phyloP scores from a whole-genome alignment of 2,329 filamentous ascomycete genomes.

The Coniochaeta sp. region DNA sequence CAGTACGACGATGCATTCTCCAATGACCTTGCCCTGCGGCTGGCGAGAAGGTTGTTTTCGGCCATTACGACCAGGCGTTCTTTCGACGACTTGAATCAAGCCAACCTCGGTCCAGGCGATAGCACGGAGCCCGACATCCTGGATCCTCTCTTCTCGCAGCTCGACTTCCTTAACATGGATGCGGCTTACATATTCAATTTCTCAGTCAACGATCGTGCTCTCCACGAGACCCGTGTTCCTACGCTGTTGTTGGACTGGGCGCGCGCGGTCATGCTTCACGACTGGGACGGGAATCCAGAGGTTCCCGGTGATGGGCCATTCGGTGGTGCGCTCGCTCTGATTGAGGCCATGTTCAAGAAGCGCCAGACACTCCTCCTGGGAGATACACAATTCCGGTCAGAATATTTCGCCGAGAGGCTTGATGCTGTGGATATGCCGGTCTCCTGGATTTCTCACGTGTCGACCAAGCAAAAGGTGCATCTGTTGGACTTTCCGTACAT shows the following conservation, averaged over 20 bases:
- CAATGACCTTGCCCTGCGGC: constrained; percentile 49
- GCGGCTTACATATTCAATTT: constrained; percentile 39
- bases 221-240: constrained; percentile 50
- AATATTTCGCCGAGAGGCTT: constrained; percentile 68
- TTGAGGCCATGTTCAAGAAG: constrained; percentile 65
- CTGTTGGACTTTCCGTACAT: constrained; percentile 75
- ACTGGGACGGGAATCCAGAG: constrained; percentile 72
- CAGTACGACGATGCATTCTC: constrained; percentile 58
- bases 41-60: constrained; percentile 51
- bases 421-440: constrained; percentile 68
- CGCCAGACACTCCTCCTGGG: constrained; percentile 56
- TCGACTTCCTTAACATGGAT: constrained; percentile 43
- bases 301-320: constrained; percentile 64
- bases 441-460: constrained; percentile 57
- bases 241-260: constrained; percentile 63
- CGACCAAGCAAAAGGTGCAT: constrained; percentile 59
- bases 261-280: constrained; percentile 63
- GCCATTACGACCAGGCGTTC: constrained; percentile 46
- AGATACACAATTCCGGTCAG: constrained; percentile 64
- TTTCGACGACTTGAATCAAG: constrained; percentile 37
- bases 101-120: constrained; percentile 22
- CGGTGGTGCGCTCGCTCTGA: constrained; percentile 68
- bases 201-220: constrained; percentile 38
- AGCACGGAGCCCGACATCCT: constrained; percentile 33
- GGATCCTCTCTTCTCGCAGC: constrained; percentile 40